phyloP scores from a whole-genome alignment of 495 filamentous ascomycete genomes.

The Aspergillus biplanus region DNA sequence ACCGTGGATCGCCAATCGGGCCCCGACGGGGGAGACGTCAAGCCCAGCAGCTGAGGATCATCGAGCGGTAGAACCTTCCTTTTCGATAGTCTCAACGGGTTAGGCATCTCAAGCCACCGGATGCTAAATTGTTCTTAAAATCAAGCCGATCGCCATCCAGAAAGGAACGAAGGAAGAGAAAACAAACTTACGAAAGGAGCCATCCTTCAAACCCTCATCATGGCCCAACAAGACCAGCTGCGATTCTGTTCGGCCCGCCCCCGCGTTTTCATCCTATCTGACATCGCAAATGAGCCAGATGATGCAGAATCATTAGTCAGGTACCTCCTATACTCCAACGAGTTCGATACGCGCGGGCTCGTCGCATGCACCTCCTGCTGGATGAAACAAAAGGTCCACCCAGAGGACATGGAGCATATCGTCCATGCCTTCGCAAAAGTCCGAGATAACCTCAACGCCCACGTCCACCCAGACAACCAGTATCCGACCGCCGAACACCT shows the following conservation, averaged over 20 bases:
- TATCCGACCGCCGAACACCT: conserved; percentile 40
- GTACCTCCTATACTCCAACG: conserved; percentile 47
- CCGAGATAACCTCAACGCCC: conserved; percentile 43
- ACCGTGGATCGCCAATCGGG: too few relatives aligned
- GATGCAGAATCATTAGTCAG: conserved; percentile 46
- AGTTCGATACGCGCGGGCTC: conserved; percentile 45
- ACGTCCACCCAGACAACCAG: conserved; percentile 36
- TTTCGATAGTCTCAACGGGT: too few relatives aligned
- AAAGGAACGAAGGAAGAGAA: too few relatives aligned
- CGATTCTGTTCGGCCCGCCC: conserved; percentile 21
- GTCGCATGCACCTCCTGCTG: conserved; percentile 46
- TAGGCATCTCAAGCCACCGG: too few relatives aligned
- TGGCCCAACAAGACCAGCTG: too few relatives aligned
- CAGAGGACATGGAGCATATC: conserved; percentile 42
- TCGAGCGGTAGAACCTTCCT: too few relatives aligned
- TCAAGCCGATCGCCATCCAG: too few relatives aligned
- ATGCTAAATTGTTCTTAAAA: too few relatives aligned
- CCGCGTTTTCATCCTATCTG: conserved; percentile 47
- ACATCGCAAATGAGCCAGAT: conserved; percentile 51
- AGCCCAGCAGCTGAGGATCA: too few relatives aligned
- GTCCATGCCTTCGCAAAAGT: conserved; percentile 42
- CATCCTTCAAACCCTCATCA: too few relatives aligned
- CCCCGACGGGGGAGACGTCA: too few relatives aligned
- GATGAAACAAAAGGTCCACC: conserved; percentile 33
- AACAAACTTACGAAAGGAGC: too few relatives aligned